Conservation (phyloP, 2,329 filamentous ascomycete species). For the Akanthomyces lecanii region DNA sequence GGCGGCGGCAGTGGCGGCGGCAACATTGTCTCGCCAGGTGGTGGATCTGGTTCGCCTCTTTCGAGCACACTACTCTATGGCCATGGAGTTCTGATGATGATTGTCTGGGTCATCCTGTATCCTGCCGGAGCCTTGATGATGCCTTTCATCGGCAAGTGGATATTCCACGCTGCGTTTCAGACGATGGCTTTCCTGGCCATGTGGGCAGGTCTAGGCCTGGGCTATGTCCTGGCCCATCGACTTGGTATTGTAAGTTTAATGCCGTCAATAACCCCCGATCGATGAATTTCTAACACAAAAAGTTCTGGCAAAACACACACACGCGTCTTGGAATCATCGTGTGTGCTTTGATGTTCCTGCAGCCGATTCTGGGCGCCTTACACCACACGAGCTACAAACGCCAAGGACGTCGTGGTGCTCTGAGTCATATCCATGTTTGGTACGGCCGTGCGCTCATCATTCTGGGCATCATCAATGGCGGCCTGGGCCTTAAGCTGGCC, state of each 20-base stretch:
- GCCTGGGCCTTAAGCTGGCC: constrained; percentile 53
- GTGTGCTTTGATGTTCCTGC: constrained; percentile 49
- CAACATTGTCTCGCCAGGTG: constrained; percentile 12
- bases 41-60: constrained; percentile 19
- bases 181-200: constrained; percentile 50
- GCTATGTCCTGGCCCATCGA: constrained; percentile 45
- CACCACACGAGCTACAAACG: constrained; percentile 54
- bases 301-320: constrained; percentile 53
- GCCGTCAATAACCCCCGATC: not conserved
- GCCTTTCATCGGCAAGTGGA: constrained; percentile 54
- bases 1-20: constrained; percentile 17
- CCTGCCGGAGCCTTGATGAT: constrained; percentile 58
- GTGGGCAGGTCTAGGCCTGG: constrained; percentile 58
- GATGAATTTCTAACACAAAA: constrained; percentile 13
- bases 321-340: constrained; percentile 54
- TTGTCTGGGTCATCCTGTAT: constrained; percentile 56
- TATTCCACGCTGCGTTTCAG: constrained; percentile 56
- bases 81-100: constrained; percentile 58
- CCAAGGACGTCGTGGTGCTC: constrained; percentile 41
- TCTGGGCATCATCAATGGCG: constrained; percentile 60
- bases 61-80: constrained; percentile 33
- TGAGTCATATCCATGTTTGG: constrained; percentile 59
- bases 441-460: constrained; percentile 55
- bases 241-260: constrained; percentile 37
- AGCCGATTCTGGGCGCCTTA: constrained; percentile 53